Base-by-base conservation (phyloP, 192 early-diverging fungal genomes). In the Hyaloraphidium curvatum region DNA sequence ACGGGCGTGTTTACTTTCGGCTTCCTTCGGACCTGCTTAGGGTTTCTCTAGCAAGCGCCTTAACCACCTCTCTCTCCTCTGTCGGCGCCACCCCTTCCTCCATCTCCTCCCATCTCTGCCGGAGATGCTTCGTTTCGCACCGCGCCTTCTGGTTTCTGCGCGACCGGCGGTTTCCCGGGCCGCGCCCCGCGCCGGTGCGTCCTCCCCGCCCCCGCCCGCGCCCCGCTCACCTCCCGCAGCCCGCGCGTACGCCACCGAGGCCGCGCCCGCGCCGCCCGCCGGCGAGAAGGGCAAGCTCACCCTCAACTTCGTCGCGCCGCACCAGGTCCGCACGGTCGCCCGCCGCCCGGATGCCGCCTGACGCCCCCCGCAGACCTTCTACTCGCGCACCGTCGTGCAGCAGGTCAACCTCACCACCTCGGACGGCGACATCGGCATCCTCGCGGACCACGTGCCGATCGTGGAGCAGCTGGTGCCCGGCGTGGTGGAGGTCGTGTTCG, bases 391-490 rank as follows among this genome's bases (percentile, higher is more conserved):
- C 50, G 75, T 79, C 57, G 87, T 87, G 43, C 74, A 78, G 50
- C 91, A 96, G 68, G 88, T 97, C 56, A 94, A 97, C 73, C 66
- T 97, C 59, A 74, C 86, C 27, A 83, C 88, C 19, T 79, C 81
- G 31, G 86, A 86, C 21, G 93, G 93, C 51, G 89, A 92, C 64
- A 86, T 97, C 78, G 93, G 93, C 89, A 84, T 97, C 57, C 78
- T 97, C 19, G 89, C 89, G 56, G 84, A 87, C 73, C 93, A 97
- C 78, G 88, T 97, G 31, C 86, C 90, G n/a, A 86, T 82, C 30
- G 84, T 97, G 53, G 87, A 91, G 66, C 84, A 97, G 77, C 80
- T 97, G 39, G 83, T 83, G 68, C 85, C 91, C 35, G 84, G 87
- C 40, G 70, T 88, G 30, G 57, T 97, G 39, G 87, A 90, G 68